phyloP scores from a whole-genome alignment of 2,329 filamentous ascomycete genomes.

The Incumbomyces delicatus region DNA sequence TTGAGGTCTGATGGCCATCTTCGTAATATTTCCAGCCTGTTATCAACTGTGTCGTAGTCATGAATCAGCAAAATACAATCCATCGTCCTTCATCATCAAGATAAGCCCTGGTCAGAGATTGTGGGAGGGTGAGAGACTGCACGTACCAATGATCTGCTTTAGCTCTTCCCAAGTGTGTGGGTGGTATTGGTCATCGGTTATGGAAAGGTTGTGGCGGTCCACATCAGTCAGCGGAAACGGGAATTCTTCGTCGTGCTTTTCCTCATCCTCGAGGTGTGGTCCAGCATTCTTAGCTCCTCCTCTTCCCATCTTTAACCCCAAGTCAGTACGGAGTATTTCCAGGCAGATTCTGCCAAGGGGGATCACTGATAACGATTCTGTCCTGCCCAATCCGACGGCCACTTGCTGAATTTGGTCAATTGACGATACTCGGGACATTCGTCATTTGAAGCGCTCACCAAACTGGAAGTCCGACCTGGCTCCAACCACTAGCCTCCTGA shows the following conservation, averaged over 20 bases:
- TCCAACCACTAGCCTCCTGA: no score
- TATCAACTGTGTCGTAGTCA: constrained; percentile 28
- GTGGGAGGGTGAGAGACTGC: neutral
- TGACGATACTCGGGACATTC: no score
- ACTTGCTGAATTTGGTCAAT: neutral
- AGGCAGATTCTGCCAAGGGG: no score
- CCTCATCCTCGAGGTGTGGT: neutral
- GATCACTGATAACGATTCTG: no score
- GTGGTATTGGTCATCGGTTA: constrained; percentile 44
- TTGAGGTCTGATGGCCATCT: constrained; percentile 50
- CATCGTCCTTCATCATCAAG: neutral
- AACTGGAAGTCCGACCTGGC: no score
- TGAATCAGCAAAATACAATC: constrained; percentile 5
- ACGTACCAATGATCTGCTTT: constrained; percentile 42
- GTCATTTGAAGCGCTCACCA: no score
- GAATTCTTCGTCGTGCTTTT: constrained; percentile 13
- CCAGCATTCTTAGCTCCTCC: neutral
- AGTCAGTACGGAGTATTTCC: no score
- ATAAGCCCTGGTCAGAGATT: neutral
- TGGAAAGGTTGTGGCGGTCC: constrained; percentile 40
- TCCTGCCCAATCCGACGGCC: no score
- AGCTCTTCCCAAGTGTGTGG: constrained; percentile 44
- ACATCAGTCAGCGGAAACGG: constrained; percentile 41
- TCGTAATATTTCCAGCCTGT: constrained; percentile 47
- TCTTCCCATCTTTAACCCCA: neutral